These are phyloP conservation scores for Metrosideros polymorpha DNA, from an alignment of 441 rosid species.

Conservation along the genomic window DNA sequence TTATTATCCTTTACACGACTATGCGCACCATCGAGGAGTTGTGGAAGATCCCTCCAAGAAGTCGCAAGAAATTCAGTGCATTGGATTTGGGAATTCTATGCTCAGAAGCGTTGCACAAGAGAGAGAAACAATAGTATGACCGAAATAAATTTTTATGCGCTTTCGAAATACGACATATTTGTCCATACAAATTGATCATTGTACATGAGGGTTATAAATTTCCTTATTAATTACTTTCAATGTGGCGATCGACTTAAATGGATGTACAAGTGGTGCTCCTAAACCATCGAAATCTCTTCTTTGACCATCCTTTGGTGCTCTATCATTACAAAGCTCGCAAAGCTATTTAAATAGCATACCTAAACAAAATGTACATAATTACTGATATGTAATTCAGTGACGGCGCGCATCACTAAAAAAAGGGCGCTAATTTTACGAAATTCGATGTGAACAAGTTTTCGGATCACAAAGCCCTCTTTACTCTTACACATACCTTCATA, in stretches of 20 bases:
- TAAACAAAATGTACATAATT: too few species aligned
- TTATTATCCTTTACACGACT: neutral
- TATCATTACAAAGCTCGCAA: neutral
- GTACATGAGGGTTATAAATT: neutral
- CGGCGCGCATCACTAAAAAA: too few species aligned
- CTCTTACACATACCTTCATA: neutral
- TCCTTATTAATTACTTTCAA: neutral
- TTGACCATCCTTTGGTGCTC: neutral
- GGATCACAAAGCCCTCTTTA: neutral
- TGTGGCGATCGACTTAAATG: neutral
- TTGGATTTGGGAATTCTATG: neutral
- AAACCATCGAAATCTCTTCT: neutral
- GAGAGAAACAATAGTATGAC: neutral
- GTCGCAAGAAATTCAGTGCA: neutral
- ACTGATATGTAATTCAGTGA: too few species aligned
- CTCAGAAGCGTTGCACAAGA: neutral
- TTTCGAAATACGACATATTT: neutral
- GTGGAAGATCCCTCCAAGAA: neutral
- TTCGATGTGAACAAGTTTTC: neutral
- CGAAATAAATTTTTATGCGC: neutral
- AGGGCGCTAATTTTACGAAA: neutral
- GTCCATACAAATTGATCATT: neutral
- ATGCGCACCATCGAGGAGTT: constrained; percentile 1
- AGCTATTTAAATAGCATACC: neutral
- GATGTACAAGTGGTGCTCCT: neutral